Percentiles rank a stretch among this genome's conserved stretches.
Conservation (phyloP, 2,329 filamentous ascomycete genomes). For the Botrytis medusae region DNA sequence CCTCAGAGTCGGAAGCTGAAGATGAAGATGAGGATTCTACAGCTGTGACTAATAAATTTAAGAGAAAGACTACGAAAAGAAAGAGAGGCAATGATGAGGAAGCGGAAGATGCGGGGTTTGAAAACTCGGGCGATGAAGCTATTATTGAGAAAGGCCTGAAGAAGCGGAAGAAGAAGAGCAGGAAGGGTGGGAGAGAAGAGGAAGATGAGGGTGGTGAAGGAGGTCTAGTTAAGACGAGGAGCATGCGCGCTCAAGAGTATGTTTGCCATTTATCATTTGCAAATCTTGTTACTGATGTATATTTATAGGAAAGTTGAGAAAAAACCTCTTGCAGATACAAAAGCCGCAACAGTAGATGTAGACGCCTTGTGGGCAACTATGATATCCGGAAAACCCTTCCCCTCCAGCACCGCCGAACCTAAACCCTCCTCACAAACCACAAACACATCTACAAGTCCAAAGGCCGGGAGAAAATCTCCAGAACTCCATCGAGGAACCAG, state of each 20-base stretch:
- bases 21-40: conserved; percentile 42
- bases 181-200: conserved; percentile 47
- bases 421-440: conserved; percentile 14
- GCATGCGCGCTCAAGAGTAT: conserved; percentile 65
- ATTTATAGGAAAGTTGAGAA: conserved; percentile 32
- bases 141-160: conserved; percentile 61
- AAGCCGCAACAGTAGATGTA: conserved; percentile 62
- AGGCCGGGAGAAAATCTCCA: neutral
- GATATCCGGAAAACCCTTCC: conserved; percentile 46
- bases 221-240: conserved; percentile 69
- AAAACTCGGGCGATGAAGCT: conserved; percentile 72
- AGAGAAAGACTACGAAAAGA: conserved; percentile 37
- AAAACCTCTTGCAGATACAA: conserved; percentile 33
- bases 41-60: conserved; percentile 16
- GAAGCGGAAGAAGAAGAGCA: conserved; percentile 49
- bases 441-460: neutral
- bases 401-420: conserved; percentile 16
- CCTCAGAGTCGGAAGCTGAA: conserved; percentile 50
- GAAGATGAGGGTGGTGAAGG: conserved; percentile 64
- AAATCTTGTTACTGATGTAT: conserved; percentile 12
- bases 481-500: conserved; percentile 22
- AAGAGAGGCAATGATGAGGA: conserved; percentile 40
- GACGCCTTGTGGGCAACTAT: conserved; percentile 70
- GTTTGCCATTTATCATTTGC: conserved; percentile 29
- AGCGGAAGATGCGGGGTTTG: conserved; percentile 52